A percentile compares a stretch with the other conserved stretches of the same genome.
Evolutionary conservation across 202 grass and related monocot genomes (phyloP).

Genomic region (Saccharum hybrid): DNA sequence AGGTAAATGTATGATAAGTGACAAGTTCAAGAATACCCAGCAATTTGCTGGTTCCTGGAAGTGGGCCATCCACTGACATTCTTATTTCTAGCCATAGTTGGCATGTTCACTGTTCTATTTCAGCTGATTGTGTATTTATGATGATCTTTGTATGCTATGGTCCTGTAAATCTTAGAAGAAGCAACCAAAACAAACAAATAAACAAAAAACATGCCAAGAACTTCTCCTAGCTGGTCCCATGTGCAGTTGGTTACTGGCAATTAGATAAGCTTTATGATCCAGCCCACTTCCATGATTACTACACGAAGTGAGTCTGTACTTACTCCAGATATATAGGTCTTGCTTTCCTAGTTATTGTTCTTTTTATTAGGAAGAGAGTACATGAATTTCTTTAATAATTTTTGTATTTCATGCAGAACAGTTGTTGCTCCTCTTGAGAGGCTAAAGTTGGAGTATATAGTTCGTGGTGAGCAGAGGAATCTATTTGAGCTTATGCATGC

Average conservation of each 20-base stretch:
- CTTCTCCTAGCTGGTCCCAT: neutral
- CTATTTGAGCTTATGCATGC: constrained; percentile 79
- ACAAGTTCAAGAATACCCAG: neutral
- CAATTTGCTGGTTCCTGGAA: neutral
- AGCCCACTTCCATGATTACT: constrained; percentile 6
- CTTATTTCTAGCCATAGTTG: neutral
- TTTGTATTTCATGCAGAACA: constrained; percentile 74
- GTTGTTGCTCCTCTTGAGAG: constrained; percentile 95
- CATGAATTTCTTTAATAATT: constrained; percentile 27
- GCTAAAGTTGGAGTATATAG: constrained; percentile 96
- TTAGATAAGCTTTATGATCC: neutral
- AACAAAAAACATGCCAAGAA: neutral
- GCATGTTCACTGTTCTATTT: neutral
- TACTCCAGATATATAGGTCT: neutral
- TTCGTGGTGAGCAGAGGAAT: constrained; percentile 91
- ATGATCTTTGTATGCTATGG: constrained; percentile 14
- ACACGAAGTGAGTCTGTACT: neutral
- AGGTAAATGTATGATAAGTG: neutral
- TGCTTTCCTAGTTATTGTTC: constrained; percentile 38
- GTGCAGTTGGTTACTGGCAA: neutral
- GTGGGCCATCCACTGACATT: neutral
- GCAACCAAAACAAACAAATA: neutral
- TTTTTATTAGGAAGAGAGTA: neutral
- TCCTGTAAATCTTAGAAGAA: neutral
- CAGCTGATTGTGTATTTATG: neutral